A percentile compares a stretch with the other conserved stretches of the same genome.
Evolutionary conservation across 2,329 filamentous ascomycete species (phyloP).

Genomic region (Fusarium denticulatum): DNA sequence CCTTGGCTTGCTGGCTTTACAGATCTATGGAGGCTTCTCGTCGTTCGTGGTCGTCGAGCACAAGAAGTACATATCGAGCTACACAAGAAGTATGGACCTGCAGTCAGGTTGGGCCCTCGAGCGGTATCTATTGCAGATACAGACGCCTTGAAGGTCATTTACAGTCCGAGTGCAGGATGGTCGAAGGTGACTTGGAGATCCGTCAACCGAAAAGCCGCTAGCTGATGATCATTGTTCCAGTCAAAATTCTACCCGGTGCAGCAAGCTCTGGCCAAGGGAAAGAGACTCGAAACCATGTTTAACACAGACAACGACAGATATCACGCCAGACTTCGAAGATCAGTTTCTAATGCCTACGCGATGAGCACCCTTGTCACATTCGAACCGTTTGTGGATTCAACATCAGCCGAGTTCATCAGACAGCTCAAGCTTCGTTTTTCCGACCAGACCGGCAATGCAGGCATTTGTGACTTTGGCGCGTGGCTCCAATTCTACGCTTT

Average conservation of each 20-base stretch:
- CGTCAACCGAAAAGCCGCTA: background rate
- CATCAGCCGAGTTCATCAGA: constrained; percentile 25
- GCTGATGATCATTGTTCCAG: background rate
- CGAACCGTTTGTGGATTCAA: constrained; percentile 50
- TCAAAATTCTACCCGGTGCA: constrained; percentile 45
- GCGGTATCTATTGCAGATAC: constrained; percentile 8
- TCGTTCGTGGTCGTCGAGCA: constrained; percentile 15
- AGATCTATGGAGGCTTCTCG: constrained; percentile 15
- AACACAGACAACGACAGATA: constrained; percentile 51
- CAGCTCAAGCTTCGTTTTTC: constrained; percentile 21
- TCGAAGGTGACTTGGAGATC: background rate
- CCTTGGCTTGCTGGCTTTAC: constrained; percentile 18
- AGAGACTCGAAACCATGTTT: constrained; percentile 47
- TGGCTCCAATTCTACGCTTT: constrained; percentile 86
- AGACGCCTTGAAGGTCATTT: constrained; percentile 1
- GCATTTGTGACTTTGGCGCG: constrained; percentile 63
- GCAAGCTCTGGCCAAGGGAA: constrained; percentile 43
- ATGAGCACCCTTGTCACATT: constrained; percentile 53
- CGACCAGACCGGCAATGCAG: background rate
- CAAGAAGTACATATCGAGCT: constrained; percentile 21
- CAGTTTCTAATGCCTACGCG: constrained; percentile 52
- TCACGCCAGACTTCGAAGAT: constrained; percentile 53
- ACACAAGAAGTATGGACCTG: constrained; percentile 18
- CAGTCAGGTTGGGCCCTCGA: constrained; percentile 13
- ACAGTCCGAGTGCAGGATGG: constrained; percentile 8